A percentile compares a stretch with the other conserved stretches of the same genome.
phyloP scores from a whole-genome alignment of 1,284 basidiomycete species.

The Pulchroboletus neoregius region DNA sequence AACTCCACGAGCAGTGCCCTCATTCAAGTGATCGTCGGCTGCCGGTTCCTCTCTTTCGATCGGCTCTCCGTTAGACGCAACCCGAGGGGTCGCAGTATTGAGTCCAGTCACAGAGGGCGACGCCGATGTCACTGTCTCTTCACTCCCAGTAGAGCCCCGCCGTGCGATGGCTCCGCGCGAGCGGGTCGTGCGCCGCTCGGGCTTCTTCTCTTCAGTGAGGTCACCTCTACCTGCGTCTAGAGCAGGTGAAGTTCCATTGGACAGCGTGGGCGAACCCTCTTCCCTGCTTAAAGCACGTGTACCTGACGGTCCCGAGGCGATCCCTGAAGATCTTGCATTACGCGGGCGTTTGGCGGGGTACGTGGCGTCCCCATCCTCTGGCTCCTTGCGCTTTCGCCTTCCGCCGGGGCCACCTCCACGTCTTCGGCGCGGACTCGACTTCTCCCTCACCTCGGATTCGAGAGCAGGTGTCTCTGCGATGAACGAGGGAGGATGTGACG shows the following conservation, averaged over 20 bases:
- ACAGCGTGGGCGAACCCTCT: conserved; percentile 30
- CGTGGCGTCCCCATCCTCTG: conserved; percentile 59
- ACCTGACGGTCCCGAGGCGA: conserved; percentile 17
- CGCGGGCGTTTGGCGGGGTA: conserved; percentile 69
- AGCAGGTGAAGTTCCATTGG: conserved; percentile 26
- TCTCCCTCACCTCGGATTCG: conserved; percentile 35
- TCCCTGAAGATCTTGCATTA: conserved; percentile 36
- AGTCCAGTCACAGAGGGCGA: conserved; percentile 33
- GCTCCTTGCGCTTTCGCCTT: conserved; percentile 57
- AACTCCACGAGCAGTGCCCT: not conserved
- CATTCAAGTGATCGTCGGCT: conserved; percentile 6
- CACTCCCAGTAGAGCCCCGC: conserved; percentile 40
- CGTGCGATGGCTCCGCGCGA: conserved; percentile 38
- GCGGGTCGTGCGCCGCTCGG: conserved; percentile 45
- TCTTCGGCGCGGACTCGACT: conserved; percentile 42
- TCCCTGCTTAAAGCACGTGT: conserved; percentile 24
- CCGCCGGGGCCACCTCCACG: conserved; percentile 38
- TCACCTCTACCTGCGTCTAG: conserved; percentile 20
- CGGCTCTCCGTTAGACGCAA: conserved; percentile 17
- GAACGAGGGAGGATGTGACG: conserved; percentile 12
- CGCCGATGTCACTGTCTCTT: conserved; percentile 34
- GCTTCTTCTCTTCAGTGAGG: conserved; percentile 28
- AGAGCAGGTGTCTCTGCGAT: conserved; percentile 17
- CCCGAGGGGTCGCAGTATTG: conserved; percentile 12
- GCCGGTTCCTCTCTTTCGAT: conserved; percentile 17